These are phyloP conservation scores for Withania somnifera DNA, from an alignment of 305 asterid species.

Conservation along the genomic window DNA sequence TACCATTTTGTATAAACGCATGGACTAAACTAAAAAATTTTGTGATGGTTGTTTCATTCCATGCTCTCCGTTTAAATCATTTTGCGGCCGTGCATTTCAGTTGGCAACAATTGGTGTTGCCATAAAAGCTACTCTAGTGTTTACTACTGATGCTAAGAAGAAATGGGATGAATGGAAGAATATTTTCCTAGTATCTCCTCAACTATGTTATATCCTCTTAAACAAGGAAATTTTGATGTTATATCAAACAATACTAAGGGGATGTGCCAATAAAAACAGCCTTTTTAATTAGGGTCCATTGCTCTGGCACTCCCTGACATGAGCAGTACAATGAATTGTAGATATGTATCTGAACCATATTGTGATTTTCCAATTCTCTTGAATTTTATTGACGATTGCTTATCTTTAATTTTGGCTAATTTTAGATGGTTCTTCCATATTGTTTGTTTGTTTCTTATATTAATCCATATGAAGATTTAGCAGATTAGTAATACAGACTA, in stretches of 20 bases:
- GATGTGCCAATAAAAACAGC: background rate
- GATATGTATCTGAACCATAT: background rate
- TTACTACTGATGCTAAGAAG: background rate
- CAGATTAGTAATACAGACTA: constrained; percentile 60
- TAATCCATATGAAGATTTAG: background rate
- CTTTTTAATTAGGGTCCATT: background rate
- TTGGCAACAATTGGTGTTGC: background rate
- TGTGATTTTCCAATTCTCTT: background rate
- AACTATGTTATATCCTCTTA: background rate
- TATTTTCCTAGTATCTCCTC: background rate
- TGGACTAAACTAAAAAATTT: background rate
- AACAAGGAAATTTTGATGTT: background rate
- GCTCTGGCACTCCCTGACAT: background rate
- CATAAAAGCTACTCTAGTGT: background rate
- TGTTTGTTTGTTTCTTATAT: background rate
- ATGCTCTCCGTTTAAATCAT: no score
- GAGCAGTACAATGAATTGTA: background rate
- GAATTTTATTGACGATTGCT: background rate
- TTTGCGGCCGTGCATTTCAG: background rate
- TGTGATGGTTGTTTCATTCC: background rate
- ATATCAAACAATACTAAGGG: background rate
- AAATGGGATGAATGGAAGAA: background rate
- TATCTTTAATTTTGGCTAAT: background rate
- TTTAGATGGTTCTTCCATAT: background rate
- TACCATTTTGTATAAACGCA: background rate